A percentile compares a stretch with the other conserved stretches of the same genome.
Evolutionary conservation across 805 yeast species (phyloP).

Genomic region (Metschnikowia colocasiae): DNA sequence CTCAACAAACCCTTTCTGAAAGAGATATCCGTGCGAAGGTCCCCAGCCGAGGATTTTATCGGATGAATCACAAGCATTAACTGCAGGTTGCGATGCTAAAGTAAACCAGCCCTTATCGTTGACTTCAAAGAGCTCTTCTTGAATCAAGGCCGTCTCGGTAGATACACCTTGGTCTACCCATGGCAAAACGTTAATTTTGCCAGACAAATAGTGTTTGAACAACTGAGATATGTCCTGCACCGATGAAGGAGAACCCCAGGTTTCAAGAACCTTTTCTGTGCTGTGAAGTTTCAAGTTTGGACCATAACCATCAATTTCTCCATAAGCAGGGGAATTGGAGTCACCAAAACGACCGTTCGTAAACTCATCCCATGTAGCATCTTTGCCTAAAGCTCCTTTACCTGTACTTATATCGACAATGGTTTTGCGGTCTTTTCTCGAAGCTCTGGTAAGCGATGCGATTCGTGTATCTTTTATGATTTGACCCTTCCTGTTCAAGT

Average conservation of each 20-base stretch:
- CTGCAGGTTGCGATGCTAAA: conserved; percentile 93
- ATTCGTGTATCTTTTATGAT: conserved; percentile 31
- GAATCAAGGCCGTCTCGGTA: conserved; percentile 89
- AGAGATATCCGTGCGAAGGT: conserved; percentile 80
- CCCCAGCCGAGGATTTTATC: conserved; percentile 98
- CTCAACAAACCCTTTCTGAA: conserved; percentile 88
- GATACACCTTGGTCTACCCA: conserved; percentile 87
- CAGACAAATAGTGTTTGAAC: conserved; percentile 69
- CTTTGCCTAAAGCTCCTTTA: conserved; percentile 77
- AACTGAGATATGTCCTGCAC: conserved; percentile 58
- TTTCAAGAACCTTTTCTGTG: conserved; percentile 57
- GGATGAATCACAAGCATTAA: conserved; percentile 70
- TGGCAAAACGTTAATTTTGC: conserved; percentile 75
- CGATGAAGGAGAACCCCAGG: conserved; percentile 78
- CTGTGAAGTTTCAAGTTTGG: conserved; percentile 75
- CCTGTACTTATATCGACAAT: conserved; percentile 79
- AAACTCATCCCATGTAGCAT: conserved; percentile 96
- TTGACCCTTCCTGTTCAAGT: conserved; percentile 30
- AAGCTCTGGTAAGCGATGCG: conserved; percentile 24
- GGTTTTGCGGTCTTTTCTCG: conserved; percentile 43
- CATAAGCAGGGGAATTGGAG: conserved; percentile 93
- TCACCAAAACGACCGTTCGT: conserved; percentile 96
- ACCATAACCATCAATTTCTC: conserved; percentile 97
- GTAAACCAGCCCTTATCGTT: conserved; percentile 78
- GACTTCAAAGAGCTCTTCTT: conserved; percentile 79